Evolutionary conservation across 176 grass and related monocot genomes (phyloP).

Genomic region (Triticum monococcum): DNA sequence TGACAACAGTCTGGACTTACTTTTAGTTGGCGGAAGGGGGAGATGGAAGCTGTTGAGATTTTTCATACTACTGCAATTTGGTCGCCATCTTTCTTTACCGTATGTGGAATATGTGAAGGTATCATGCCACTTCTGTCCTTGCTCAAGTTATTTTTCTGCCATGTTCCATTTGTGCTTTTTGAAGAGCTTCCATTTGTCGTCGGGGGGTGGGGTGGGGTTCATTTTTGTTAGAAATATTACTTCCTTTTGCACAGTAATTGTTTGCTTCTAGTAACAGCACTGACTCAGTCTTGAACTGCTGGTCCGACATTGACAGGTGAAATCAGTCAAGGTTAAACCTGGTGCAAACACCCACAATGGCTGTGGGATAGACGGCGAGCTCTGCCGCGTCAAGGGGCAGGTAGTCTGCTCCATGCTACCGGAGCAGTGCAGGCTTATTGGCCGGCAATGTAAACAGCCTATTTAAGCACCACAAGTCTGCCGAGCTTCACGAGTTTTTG

Average conservation of each 20-base stretch:
- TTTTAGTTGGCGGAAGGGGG: conserved; percentile 83
- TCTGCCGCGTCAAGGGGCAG: conserved; percentile 72
- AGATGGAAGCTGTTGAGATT: conserved; percentile 88
- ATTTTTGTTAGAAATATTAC: neutral
- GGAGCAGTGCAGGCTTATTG: conserved; percentile 90
- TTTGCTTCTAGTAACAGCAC: neutral
- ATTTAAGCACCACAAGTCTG: conserved; percentile 41
- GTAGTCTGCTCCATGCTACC: conserved; percentile 78
- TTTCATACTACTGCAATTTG: conserved; percentile 88
- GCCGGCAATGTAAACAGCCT: conserved; percentile 53
- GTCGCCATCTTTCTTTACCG: conserved; percentile 85
- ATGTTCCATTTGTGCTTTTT: neutral
- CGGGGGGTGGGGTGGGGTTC: neutral
- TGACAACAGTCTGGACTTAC: conserved; percentile 89
- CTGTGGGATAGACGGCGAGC: conserved; percentile 92
- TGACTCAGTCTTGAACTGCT: neutral
- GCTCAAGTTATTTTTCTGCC: conserved; percentile 15
- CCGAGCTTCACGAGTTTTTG: conserved; percentile 19
- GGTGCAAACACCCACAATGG: conserved; percentile 77
- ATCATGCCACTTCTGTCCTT: conserved; percentile 24
- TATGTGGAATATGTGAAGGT: conserved; percentile 98
- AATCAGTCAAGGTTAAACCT: conserved; percentile 83
- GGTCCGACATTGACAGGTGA: conserved; percentile 56
- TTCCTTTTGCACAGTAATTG: neutral
- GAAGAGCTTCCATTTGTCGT: neutral